phyloP scores from a whole-genome alignment of 2,329 filamentous ascomycete genomes.

The Claviceps paspali region DNA sequence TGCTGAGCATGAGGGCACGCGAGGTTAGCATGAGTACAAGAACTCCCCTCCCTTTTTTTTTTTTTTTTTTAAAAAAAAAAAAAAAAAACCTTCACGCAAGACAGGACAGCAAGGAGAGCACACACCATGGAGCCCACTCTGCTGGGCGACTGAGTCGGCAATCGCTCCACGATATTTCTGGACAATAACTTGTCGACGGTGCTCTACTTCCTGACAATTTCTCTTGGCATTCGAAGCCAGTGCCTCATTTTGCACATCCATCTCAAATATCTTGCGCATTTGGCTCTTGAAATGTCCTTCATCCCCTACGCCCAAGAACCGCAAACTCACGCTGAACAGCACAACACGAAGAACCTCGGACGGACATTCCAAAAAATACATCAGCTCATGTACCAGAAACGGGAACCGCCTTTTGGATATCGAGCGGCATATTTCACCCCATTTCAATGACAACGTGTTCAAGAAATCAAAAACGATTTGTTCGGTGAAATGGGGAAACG shows the following conservation, averaged over 20 bases:
- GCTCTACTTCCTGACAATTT: not conserved
- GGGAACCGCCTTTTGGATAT: constrained; percentile 13
- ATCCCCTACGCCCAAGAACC: constrained; percentile 8
- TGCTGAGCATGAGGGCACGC: not conserved
- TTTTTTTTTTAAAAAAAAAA: too few species aligned
- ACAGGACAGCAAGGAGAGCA: not conserved
- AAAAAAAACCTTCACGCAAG: not conserved
- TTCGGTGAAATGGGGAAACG: not conserved
- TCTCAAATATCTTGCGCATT: not conserved
- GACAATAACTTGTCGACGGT: not conserved
- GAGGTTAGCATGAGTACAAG: not conserved
- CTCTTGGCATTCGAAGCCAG: not conserved
- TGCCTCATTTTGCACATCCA: not conserved
- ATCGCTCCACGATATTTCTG: not conserved
- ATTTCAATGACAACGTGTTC: constrained; percentile 8
- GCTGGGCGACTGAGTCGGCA: not conserved
- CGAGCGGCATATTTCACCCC: constrained; percentile 8
- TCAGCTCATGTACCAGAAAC: constrained; percentile 14
- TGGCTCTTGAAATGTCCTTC: not conserved
- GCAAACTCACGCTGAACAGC: constrained; percentile 17
- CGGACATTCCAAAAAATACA: constrained; percentile 10
- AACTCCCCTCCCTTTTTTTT: too few species aligned
- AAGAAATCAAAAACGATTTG: constrained; percentile 13
- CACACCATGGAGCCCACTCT: not conserved
- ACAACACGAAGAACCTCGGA: constrained; percentile 12